These are phyloP conservation scores for Eucalyptus sp. DNA, from an alignment of 345 rosid genomes.

Conservation along the genomic window DNA sequence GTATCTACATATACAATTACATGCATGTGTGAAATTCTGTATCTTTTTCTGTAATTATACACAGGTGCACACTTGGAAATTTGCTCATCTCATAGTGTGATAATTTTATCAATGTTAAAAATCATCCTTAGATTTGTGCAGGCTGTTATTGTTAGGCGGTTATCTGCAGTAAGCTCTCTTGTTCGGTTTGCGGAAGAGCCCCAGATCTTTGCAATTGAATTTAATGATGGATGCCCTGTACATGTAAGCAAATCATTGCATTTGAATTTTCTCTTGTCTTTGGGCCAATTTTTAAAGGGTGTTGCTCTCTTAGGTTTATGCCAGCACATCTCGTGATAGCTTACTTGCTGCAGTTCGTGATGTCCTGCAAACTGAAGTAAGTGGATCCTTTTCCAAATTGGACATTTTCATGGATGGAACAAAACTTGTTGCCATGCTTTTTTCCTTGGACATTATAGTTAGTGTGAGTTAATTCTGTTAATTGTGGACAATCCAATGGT, in stretches of 20 bases:
- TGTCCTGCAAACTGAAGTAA: conserved; percentile 90
- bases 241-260: conserved; percentile 49
- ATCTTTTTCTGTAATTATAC: neutral
- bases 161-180: conserved; percentile 77
- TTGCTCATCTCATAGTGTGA: neutral
- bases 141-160: conserved; percentile 95
- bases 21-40: neutral
- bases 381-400: conserved; percentile 11
- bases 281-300: conserved; percentile 7
- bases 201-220: conserved; percentile 97
- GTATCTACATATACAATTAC: neutral
- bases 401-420: neutral
- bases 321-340: conserved; percentile 95
- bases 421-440: neutral
- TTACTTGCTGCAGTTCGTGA: conserved; percentile 97
- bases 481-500: neutral
- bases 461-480: neutral
- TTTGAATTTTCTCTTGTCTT: neutral
- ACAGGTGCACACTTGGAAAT: neutral
- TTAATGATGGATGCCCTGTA: conserved; percentile 91
- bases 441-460: neutral
- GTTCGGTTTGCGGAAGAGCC: conserved; percentile 99
- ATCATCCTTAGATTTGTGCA: conserved; percentile 87
- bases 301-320: conserved; percentile 46
- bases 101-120: conserved; percentile 32